A percentile compares a stretch with the other conserved stretches of the same genome.
These are phyloP conservation scores for Acarospora socialis DNA, from an alignment of 2,329 filamentous ascomycete species.

Conservation along the genomic window DNA sequence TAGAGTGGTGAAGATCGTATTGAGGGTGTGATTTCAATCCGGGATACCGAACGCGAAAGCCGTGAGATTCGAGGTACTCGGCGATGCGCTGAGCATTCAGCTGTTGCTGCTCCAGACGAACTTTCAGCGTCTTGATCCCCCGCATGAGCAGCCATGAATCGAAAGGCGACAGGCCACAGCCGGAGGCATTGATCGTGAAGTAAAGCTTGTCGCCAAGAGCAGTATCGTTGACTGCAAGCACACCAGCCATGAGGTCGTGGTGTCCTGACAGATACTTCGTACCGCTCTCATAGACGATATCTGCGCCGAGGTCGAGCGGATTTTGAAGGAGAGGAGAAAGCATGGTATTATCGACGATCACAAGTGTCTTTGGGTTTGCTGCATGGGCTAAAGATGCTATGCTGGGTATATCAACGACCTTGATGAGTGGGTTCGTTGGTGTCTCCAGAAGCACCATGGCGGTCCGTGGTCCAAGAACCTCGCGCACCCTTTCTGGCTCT, in stretches of 20 bases:
- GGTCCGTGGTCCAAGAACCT: slow-evolving; percentile 63
- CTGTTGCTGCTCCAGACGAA: slow-evolving; percentile 98
- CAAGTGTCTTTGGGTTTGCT: slow-evolving; percentile 61
- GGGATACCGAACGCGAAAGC: slow-evolving; percentile 91
- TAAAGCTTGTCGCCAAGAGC: slow-evolving; percentile 76
- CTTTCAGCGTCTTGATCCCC: slow-evolving; percentile 89
- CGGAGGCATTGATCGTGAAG: slow-evolving; percentile 94
- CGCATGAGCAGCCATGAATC: slow-evolving; percentile 93
- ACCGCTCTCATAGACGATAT: slow-evolving; percentile 93
- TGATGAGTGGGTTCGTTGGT: slow-evolving; percentile 94
- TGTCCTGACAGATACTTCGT: slow-evolving; percentile 97
- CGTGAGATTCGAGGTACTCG: slow-evolving; percentile 75
- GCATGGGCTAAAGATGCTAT: slow-evolving; percentile 67
- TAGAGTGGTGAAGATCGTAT: slow-evolving; percentile 89
- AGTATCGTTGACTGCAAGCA: slow-evolving; percentile 78
- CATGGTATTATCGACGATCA: slow-evolving; percentile 98
- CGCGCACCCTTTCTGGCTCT: slow-evolving; percentile 51
- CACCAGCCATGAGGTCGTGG: slow-evolving; percentile 97
- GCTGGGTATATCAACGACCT: slow-evolving; percentile 79
- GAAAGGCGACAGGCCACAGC: slow-evolving; percentile 85
- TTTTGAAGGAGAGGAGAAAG: slow-evolving; percentile 88
- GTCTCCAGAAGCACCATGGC: slow-evolving; percentile 93
- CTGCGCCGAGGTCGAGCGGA: slow-evolving; percentile 83
- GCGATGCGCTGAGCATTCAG: slow-evolving; percentile 81
- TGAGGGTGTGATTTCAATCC: slow-evolving; percentile 90